phyloP scores from a whole-genome alignment of 1,284 basidiomycete species.

The Rhodofomes roseus region DNA sequence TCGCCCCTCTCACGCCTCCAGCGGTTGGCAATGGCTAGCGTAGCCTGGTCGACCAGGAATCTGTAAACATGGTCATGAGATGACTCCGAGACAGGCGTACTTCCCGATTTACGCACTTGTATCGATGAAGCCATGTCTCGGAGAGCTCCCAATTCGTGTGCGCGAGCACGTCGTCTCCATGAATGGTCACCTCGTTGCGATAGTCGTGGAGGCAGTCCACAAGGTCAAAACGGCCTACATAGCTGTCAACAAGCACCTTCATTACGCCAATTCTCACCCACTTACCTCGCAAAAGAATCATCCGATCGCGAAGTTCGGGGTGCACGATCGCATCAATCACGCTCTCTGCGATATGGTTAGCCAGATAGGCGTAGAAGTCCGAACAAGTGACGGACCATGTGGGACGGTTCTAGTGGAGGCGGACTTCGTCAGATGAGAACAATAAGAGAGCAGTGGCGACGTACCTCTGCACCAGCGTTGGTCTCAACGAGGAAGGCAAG shows the following conservation, averaged over 20 bases:
- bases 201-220: slow-evolving; percentile 75
- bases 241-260: slow-evolving; percentile 1
- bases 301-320: slow-evolving; percentile 82
- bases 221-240: slow-evolving; percentile 68
- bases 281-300: slow-evolving; percentile 80
- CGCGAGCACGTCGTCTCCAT: slow-evolving; percentile 85
- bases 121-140: slow-evolving; percentile 79
- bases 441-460: slow-evolving; percentile 27
- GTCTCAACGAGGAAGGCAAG: slow-evolving; percentile 82
- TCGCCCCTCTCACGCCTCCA: slow-evolving; percentile 78
- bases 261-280: slow-evolving; percentile 12
- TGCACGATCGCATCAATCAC: slow-evolving; percentile 87
- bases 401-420: slow-evolving; percentile 62
- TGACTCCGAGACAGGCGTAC: not conserved
- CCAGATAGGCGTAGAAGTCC: not conserved
- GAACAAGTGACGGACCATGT: slow-evolving; percentile 50
- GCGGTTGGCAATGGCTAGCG: slow-evolving; percentile 62
- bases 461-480: slow-evolving; percentile 81
- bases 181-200: slow-evolving; percentile 63
- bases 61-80: slow-evolving; percentile 33
- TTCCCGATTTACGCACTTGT: slow-evolving; percentile 50
- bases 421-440: slow-evolving; percentile 4
- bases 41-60: slow-evolving; percentile 65
- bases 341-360: slow-evolving; percentile 50
- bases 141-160: slow-evolving; percentile 87